phyloP scores from a whole-genome alignment of 2,329 filamentous ascomycete species.

The Claviceps quebecensis region DNA sequence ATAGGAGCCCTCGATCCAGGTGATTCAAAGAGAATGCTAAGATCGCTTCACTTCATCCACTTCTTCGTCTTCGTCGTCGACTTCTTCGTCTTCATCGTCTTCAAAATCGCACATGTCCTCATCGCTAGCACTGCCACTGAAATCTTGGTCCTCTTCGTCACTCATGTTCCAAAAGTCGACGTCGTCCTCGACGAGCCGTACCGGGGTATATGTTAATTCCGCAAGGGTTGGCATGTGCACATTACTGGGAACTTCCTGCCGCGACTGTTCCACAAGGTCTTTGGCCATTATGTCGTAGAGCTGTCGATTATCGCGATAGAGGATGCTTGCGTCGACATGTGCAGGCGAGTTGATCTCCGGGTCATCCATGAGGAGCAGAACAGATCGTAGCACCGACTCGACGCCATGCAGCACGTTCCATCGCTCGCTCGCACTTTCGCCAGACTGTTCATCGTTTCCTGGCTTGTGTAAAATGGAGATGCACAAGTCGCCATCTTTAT shows the following conservation, averaged over 20 bases:
- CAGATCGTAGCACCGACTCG: constrained; percentile 85
- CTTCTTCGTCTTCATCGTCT: constrained; percentile 37
- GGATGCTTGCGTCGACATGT: constrained; percentile 83
- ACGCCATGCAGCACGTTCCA: constrained; percentile 92
- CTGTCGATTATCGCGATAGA: constrained; percentile 60
- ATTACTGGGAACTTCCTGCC: constrained; percentile 63
- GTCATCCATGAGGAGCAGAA: constrained; percentile 82
- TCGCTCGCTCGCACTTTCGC: constrained; percentile 76
- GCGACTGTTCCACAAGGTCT: constrained; percentile 58
- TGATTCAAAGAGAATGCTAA: not conserved
- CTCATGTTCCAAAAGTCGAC: constrained; percentile 73
- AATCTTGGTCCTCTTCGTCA: constrained; percentile 57
- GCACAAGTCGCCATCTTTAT: constrained; percentile 77
- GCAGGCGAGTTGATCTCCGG: constrained; percentile 87
- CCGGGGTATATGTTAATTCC: constrained; percentile 44
- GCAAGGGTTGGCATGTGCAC: constrained; percentile 71
- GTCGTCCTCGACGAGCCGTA: constrained; percentile 50
- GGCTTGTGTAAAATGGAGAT: constrained; percentile 93
- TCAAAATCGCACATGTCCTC: constrained; percentile 48
- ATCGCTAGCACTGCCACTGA: constrained; percentile 60
- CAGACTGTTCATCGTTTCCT: constrained; percentile 84
- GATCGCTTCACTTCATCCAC: not conserved
- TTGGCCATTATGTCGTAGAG: constrained; percentile 57
- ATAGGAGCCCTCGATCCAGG: not conserved
- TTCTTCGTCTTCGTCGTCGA: constrained; percentile 4